Evolutionary conservation across 1,139 yeast species (phyloP).

Genomic region (Debaryomyces udenii): DNA sequence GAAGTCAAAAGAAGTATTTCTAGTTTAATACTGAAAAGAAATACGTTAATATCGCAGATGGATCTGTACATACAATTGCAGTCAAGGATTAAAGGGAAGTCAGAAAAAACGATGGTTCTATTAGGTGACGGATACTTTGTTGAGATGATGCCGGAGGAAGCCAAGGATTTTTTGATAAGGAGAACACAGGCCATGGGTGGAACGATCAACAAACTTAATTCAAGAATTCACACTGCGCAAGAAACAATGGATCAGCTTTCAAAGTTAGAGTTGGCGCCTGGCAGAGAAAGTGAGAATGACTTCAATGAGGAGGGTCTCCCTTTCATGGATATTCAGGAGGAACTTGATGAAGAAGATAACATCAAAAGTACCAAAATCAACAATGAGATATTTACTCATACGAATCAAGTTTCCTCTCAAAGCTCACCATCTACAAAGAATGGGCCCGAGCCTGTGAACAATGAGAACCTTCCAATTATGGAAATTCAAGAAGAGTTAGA

Average conservation of each 20-base stretch:
- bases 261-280: constrained; percentile 26
- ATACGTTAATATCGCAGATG: constrained; percentile 19
- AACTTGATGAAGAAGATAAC: constrained; percentile 79
- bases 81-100: constrained; percentile 11
- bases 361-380: constrained; percentile 47
- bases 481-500: constrained; percentile 87
- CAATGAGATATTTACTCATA: constrained; percentile 18
- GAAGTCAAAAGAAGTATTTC: constrained; percentile 20
- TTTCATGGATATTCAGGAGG: constrained; percentile 78
- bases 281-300: constrained; percentile 22
- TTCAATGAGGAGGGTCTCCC: constrained; percentile 54
- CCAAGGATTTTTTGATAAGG: constrained; percentile 46
- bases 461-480: constrained; percentile 38
- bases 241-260: constrained; percentile 36
- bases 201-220: constrained; percentile 40
- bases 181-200: constrained; percentile 39
- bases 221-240: constrained; percentile 49
- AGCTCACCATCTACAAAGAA: too few relatives aligned
- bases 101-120: constrained; percentile 40
- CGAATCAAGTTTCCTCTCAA: too few relatives aligned
- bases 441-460: too few relatives aligned
- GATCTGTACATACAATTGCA: constrained; percentile 14
- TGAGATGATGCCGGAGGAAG: constrained; percentile 47
- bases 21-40: constrained; percentile 18
- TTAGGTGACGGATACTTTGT: constrained; percentile 67